Conservation (phyloP, 345 rosid species). For the Ricinus communis region DNA sequence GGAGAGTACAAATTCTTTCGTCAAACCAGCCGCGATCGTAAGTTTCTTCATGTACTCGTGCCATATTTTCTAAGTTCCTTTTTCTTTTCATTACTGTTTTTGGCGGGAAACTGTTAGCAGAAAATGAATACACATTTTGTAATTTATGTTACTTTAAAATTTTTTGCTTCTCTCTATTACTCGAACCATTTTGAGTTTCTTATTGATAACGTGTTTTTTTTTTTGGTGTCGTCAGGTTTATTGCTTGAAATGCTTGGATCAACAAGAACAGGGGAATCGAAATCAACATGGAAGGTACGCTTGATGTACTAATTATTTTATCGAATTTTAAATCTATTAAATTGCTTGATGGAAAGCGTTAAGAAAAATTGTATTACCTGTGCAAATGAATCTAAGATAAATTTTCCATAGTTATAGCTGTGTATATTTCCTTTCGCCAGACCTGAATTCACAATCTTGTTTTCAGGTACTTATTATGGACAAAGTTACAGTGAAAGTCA, state of each 20-base stretch:
- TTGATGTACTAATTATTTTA: background rate
- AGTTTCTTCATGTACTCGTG: conserved; percentile 18
- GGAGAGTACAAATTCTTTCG: conserved; percentile 71
- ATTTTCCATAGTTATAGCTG: background rate
- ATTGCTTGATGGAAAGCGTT: background rate
- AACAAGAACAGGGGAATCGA: conserved; percentile 60
- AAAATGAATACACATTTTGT: too few relatives aligned
- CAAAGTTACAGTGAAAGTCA: conserved; percentile 82
- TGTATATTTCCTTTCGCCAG: background rate
- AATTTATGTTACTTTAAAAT: background rate
- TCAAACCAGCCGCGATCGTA: conserved; percentile 74
- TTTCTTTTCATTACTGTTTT: background rate
- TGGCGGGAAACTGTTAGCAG: conserved; percentile 16
- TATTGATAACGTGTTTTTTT: background rate
- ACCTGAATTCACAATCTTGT: too few relatives aligned
- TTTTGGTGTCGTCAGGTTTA: conserved; percentile 43
- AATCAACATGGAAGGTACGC: conserved; percentile 75
- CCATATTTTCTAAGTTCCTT: background rate
- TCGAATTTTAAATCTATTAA: background rate
- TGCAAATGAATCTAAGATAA: too few relatives aligned
- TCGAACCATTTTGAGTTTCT: background rate
- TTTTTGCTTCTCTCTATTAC: too few relatives aligned
- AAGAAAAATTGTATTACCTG: background rate
- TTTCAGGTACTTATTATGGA: conserved; percentile 87
- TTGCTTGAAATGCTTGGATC: conserved; percentile 85